Evolutionary conservation across 2,329 filamentous ascomycete species (phyloP).

Genomic region (Tolypocladium amazonense): DNA sequence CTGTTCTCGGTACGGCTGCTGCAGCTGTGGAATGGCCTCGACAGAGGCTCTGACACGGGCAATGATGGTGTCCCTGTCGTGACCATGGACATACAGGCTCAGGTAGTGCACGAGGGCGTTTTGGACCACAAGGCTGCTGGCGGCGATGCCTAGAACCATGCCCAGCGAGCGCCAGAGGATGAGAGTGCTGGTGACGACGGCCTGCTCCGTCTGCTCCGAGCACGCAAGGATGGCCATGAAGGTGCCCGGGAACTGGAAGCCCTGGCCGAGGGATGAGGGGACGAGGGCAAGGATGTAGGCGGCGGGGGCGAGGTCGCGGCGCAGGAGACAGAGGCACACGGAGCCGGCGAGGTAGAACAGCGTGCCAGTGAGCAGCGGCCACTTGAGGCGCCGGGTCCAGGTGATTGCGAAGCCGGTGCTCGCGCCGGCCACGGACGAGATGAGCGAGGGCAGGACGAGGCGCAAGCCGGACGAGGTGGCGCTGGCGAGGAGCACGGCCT

Average conservation of each 20-base stretch:
- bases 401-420: slow-evolving; percentile 53
- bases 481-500: slow-evolving; percentile 59
- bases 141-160: slow-evolving; percentile 61
- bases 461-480: slow-evolving; percentile 64
- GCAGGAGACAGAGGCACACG: slow-evolving; percentile 36
- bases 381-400: slow-evolving; percentile 48
- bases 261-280: slow-evolving; percentile 46
- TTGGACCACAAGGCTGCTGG: slow-evolving; percentile 62
- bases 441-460: slow-evolving; percentile 53
- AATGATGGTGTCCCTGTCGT: slow-evolving; percentile 46
- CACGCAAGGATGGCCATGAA: slow-evolving; percentile 54
- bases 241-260: slow-evolving; percentile 53
- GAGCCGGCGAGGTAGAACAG: slow-evolving; percentile 38
- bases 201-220: slow-evolving; percentile 50
- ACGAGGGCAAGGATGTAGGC: slow-evolving; percentile 47
- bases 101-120: slow-evolving; percentile 56
- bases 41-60: slow-evolving; percentile 41
- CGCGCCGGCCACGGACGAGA: slow-evolving; percentile 42
- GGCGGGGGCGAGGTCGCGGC: slow-evolving; percentile 36
- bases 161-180: slow-evolving; percentile 63
- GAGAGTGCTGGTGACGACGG: slow-evolving; percentile 59
- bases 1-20: slow-evolving; percentile 36
- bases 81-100: slow-evolving; percentile 44
- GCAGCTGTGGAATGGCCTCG: slow-evolving; percentile 36
- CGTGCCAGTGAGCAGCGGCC: slow-evolving; percentile 43